A percentile compares a stretch with the other conserved stretches of the same genome.
phyloP scores from a whole-genome alignment of 352 stramenopile genomes.

The Phytophthora vignae region DNA sequence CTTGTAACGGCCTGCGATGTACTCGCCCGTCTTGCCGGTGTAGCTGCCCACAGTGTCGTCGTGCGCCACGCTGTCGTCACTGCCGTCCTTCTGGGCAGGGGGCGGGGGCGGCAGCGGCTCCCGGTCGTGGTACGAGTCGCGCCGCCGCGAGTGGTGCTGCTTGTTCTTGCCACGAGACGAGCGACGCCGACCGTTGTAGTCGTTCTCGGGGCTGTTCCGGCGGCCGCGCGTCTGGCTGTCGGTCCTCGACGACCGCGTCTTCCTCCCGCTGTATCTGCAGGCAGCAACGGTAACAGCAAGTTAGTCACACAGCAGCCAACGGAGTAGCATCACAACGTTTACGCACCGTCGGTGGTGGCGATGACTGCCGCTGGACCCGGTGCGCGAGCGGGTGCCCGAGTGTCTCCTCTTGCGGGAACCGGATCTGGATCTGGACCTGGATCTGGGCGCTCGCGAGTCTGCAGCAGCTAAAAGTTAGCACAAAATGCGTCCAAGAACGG shows the following conservation, averaged over 20 bases:
- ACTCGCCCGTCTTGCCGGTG: conserved; percentile 79
- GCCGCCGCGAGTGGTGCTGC: conserved; percentile 37
- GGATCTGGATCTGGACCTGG: conserved; percentile 42
- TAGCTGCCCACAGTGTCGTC: conserved; percentile 90
- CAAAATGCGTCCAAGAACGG: conserved; percentile 2
- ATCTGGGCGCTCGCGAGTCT: conserved; percentile 38
- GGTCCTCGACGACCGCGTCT: conserved; percentile 28
- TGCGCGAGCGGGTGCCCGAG: conserved; percentile 34
- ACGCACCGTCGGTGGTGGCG: conserved; percentile 35
- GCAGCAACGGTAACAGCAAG: not conserved
- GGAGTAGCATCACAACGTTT: not conserved
- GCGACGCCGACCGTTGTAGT: conserved; percentile 27
- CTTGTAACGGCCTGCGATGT: conserved; percentile 92
- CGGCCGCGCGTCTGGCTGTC: conserved; percentile 32
- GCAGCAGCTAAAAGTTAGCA: conserved; percentile 6
- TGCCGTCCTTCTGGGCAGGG: conserved; percentile 52
- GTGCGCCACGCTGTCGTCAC: conserved; percentile 78
- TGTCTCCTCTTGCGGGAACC: conserved; percentile 34
- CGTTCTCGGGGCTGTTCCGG: conserved; percentile 22
- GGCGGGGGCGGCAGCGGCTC: conserved; percentile 21
- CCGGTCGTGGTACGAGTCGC: conserved; percentile 41
- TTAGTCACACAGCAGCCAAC: not conserved
- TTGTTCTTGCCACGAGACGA: conserved; percentile 42
- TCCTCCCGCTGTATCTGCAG: conserved; percentile 34
- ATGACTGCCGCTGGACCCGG: conserved; percentile 33